These are phyloP conservation scores for Collybia mongolica DNA, from an alignment of 768 basidiomycete genomes.

Conservation along the genomic window DNA sequence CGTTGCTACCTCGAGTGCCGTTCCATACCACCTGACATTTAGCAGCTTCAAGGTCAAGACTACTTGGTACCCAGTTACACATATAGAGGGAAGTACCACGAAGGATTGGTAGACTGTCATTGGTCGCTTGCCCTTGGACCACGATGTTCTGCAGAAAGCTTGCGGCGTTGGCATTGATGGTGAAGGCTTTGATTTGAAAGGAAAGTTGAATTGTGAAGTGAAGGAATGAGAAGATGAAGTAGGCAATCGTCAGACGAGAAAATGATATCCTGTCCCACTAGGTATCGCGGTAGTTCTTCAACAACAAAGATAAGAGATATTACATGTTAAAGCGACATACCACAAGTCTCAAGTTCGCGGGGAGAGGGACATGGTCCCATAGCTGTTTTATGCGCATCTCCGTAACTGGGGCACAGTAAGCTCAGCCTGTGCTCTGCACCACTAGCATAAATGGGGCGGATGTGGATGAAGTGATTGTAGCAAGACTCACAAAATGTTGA, in stretches of 20 bases:
- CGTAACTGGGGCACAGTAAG: background rate
- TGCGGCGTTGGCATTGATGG: constrained; percentile 60
- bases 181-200: constrained; percentile 67
- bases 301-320: background rate
- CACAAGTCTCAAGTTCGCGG: constrained; percentile 40
- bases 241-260: constrained; percentile 62
- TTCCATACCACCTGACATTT: constrained; percentile 60
- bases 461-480: background rate
- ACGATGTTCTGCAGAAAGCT: constrained; percentile 51
- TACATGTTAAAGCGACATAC: constrained; percentile 31
- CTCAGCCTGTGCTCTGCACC: too few relatives aligned
- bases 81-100: constrained; percentile 46
- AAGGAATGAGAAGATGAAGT: constrained; percentile 63
- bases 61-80: constrained; percentile 53
- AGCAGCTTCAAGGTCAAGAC: constrained; percentile 32
- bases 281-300: constrained; percentile 4
- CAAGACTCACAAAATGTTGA: background rate
- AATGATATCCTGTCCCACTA: constrained; percentile 74
- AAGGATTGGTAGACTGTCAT: constrained; percentile 52
- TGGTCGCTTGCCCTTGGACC: constrained; percentile 43
- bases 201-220: constrained; percentile 69
- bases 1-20: constrained; percentile 25
- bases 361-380: constrained; percentile 31
- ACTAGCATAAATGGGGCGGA: too few relatives aligned
- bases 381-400: constrained; percentile 25